phyloP scores from a whole-genome alignment of 2,329 filamentous ascomycete species.

The Colletotrichum tofieldiae region DNA sequence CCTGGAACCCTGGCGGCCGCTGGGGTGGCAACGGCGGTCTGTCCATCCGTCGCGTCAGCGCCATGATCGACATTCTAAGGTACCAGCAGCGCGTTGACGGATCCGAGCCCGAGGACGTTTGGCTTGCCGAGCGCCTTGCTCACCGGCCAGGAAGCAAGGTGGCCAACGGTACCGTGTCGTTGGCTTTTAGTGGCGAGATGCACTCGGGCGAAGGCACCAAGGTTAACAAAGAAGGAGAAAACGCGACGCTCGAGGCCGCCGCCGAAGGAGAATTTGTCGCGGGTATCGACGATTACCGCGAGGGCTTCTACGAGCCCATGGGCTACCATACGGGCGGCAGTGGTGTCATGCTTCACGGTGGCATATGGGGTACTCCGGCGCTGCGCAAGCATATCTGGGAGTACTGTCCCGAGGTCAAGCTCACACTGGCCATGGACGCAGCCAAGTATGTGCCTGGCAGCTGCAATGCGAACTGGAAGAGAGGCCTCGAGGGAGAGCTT shows the following conservation, averaged over 20 bases:
- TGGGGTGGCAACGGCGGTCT: slow-evolving; percentile 69
- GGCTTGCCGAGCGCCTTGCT: slow-evolving; percentile 68
- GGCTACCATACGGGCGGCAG: slow-evolving; percentile 71
- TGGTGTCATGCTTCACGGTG: slow-evolving; percentile 60
- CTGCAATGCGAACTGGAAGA: slow-evolving; percentile 64
- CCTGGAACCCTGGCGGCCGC: slow-evolving; percentile 59
- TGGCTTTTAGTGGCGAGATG: slow-evolving; percentile 68
- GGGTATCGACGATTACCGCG: slow-evolving; percentile 65
- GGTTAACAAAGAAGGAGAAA: slow-evolving; percentile 45
- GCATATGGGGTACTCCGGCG: slow-evolving; percentile 65
- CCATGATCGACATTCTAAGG: slow-evolving; percentile 67
- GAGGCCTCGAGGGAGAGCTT: slow-evolving; percentile 47
- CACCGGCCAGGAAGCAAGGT: slow-evolving; percentile 63
- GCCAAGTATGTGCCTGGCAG: slow-evolving; percentile 65
- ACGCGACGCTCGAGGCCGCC: slow-evolving; percentile 49
- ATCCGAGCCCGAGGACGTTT: slow-evolving; percentile 69
- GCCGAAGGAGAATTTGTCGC: slow-evolving; percentile 53
- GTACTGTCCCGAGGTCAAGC: slow-evolving; percentile 73
- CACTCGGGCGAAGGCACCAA: slow-evolving; percentile 52
- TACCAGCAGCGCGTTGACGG: slow-evolving; percentile 61
- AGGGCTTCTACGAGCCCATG: slow-evolving; percentile 71
- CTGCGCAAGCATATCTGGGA: slow-evolving; percentile 67
- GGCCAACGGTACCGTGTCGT: slow-evolving; percentile 66
- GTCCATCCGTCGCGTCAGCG: slow-evolving; percentile 67
- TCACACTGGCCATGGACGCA: slow-evolving; percentile 70